phyloP scores from a whole-genome alignment of 2,329 filamentous ascomycete species.

The Fusarium sp. region DNA sequence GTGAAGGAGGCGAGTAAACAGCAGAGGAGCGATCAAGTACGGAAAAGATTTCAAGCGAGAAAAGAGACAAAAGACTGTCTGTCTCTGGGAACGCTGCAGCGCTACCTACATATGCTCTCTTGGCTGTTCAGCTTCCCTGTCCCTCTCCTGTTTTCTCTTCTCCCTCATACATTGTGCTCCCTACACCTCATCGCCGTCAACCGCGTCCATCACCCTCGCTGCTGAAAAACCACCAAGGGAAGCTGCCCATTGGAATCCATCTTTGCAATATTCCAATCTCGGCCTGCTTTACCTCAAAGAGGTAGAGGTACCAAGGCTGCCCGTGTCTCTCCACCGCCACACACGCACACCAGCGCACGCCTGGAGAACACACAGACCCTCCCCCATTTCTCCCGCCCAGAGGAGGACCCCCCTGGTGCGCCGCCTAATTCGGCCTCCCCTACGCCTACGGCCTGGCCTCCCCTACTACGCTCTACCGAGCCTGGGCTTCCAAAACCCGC shows the following conservation, averaged over 20 bases:
- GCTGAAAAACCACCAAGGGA: not conserved
- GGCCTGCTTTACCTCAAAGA: slow-evolving; percentile 1
- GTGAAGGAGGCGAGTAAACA: slow-evolving; percentile 32
- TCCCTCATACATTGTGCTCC: slow-evolving; percentile 9
- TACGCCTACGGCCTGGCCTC: slow-evolving; percentile 6
- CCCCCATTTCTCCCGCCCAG: slow-evolving; percentile 30
- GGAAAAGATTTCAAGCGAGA: slow-evolving; percentile 14
- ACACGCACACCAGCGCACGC: slow-evolving; percentile 32
- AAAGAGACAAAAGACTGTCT: slow-evolving; percentile 5
- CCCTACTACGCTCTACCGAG: slow-evolving; percentile 30
- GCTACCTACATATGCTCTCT: slow-evolving; percentile 19
- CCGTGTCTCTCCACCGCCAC: slow-evolving; percentile 41
- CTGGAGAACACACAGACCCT: slow-evolving; percentile 39
- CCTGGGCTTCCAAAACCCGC: slow-evolving; percentile 43
- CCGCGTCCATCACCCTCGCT: slow-evolving; percentile 5
- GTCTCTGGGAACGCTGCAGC: slow-evolving; percentile 1
- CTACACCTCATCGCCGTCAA: slow-evolving; percentile 11
- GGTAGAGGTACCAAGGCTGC: not conserved
- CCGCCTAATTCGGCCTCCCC: slow-evolving; percentile 42
- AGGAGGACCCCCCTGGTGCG: slow-evolving; percentile 33
- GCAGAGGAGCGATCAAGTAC: slow-evolving; percentile 8
- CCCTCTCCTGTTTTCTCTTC: not conserved
- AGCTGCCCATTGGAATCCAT: not conserved
- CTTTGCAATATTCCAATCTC: not conserved
- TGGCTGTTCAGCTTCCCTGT: slow-evolving; percentile 7